Evolutionary conservation across 148 eudicot species (phyloP).

Genomic region (Arctostaphylos glauca): DNA sequence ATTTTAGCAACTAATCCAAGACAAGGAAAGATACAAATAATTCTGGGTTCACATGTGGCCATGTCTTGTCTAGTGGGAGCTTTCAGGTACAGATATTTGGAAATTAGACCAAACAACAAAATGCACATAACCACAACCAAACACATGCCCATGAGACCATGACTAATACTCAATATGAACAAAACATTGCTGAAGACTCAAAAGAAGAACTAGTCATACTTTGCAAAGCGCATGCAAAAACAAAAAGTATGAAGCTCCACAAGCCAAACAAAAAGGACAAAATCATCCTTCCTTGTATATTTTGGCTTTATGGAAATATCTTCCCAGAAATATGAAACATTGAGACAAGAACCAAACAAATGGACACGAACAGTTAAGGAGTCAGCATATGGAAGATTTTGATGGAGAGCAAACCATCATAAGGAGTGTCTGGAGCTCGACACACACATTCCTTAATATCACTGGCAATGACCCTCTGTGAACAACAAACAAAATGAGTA

Average conservation of each 20-base stretch:
- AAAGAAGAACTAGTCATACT: neutral
- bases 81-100: neutral
- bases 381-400: neutral
- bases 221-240: neutral
- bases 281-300: neutral
- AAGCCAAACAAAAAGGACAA: neutral
- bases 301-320: neutral
- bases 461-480: conserved; percentile 82
- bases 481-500: conserved; percentile 16
- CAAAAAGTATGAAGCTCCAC: neutral
- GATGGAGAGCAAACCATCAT: conserved; percentile 66
- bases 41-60: neutral
- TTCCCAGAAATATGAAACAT: neutral
- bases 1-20: neutral
- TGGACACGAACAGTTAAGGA: conserved; percentile 3
- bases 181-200: neutral
- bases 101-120: neutral
- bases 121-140: neutral
- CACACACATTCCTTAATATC: conserved; percentile 97
- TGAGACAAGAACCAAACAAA: neutral
- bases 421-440: conserved; percentile 97
- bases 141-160: no score
- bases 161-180: neutral
- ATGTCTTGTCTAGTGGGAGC: neutral
- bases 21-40: neutral